A percentile compares a stretch with the other conserved stretches of the same genome.
Conservation (phyloP, 1,139 yeast species). For the Yamadazyma diospyri region DNA sequence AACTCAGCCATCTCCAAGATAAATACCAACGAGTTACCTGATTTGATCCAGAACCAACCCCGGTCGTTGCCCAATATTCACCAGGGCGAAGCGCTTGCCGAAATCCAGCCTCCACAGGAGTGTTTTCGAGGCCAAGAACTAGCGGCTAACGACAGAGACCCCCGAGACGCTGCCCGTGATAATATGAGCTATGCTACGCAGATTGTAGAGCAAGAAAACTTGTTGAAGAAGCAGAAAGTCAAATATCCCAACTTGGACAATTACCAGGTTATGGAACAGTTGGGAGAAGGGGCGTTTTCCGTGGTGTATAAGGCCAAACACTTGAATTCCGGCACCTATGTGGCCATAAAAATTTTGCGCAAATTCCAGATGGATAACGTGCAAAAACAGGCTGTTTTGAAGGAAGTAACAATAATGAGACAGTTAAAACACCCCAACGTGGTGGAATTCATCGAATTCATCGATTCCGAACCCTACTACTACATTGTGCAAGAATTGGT, state of each 20-base stretch:
- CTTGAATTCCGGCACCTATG: constrained; percentile 44
- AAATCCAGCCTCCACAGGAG: background rate
- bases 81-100: background rate
- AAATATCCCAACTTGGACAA: constrained; percentile 43
- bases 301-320: constrained; percentile 74
- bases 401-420: constrained; percentile 59
- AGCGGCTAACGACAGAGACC: background rate
- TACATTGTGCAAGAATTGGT: constrained; percentile 54
- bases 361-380: constrained; percentile 53
- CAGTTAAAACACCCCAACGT: constrained; percentile 50
- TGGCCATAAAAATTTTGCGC: constrained; percentile 63
- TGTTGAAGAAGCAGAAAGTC: constrained; percentile 29
- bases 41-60: constrained; percentile 7
- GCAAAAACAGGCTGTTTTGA: constrained; percentile 52
- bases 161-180: background rate
- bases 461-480: constrained; percentile 46
- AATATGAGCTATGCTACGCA: constrained; percentile 38
- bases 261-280: constrained; percentile 58
- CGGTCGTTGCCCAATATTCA: constrained; percentile 1
- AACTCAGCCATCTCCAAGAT: background rate
- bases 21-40: constrained; percentile 6
- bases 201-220: constrained; percentile 60
- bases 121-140: background rate
- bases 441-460: constrained; percentile 45
- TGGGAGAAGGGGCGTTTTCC: constrained; percentile 95